Evolutionary conservation across 1,139 yeast genomes (phyloP), one percentile per base, ranked within the genome.

Genomic region (Williopsis jadinii): DNA sequence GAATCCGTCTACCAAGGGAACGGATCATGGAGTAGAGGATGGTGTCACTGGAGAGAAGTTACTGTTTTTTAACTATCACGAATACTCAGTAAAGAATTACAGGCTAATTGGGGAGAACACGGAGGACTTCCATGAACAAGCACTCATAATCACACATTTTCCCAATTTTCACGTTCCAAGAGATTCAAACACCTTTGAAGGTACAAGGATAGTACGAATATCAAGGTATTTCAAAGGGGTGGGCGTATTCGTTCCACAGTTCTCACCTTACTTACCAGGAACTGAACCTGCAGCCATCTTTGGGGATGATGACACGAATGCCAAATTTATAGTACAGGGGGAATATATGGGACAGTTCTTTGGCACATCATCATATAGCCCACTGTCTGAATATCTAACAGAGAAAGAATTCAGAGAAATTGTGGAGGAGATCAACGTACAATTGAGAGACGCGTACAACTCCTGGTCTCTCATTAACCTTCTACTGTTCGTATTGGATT

Each of bases 31-130:
- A 8, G 38, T 28, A 24, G 14, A 29, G 8, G 19, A 12, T 24
- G 8, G 34, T 30, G 15, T 11, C 10, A 11, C 13, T 1, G 29
- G 14, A 11, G 41, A 46, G 3, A 35, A 42, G 19, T 59, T 66
- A 3, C 46, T 65, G n/a, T 80, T 76, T 57, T 82, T 79, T 69
- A 82, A 82, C 54, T 80, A 79, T 53, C 86, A 82, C 52, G 88
- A 82, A 56, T 77, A 64, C 54, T 52, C 73, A 11, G 63, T 66
- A 24, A 59, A 62, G 3, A 60, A 62, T 36, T 70, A 64, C 56
- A 52, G 57, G 27, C 60, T 58, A 4, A 38, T 56, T 3, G 51
- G 42, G 5, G 42, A 45, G 8, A 30, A 35, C 1, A 30, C 33
- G 4, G 42, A 45, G 10, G 50, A 43, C 13, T 32, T 42, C 14